Percentiles rank a stretch among this genome's conserved stretches.
phyloP scores from a whole-genome alignment of 352 stramenopile genomes.

The Globisporangium spinosum region DNA sequence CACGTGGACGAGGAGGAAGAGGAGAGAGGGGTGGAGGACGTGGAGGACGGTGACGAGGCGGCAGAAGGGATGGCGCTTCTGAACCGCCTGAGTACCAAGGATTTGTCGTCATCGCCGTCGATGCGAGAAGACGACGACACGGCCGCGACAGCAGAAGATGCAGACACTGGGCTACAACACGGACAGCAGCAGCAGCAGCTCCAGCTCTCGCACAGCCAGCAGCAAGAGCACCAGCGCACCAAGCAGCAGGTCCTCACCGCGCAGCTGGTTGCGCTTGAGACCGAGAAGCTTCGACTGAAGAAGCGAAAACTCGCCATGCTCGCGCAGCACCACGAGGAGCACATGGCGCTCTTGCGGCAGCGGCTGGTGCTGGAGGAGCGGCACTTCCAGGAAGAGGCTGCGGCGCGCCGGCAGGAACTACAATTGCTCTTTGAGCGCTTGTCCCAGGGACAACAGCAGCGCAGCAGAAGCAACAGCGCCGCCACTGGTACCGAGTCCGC shows the following conservation, averaged over 20 bases:
- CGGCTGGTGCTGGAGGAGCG: constrained; percentile 24
- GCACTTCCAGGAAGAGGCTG: constrained; percentile 21
- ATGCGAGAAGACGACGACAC: constrained; percentile 7
- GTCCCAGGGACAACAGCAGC: neutral
- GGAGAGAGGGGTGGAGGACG: constrained; percentile 3
- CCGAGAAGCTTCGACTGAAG: constrained; percentile 42
- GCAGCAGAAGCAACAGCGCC: neutral
- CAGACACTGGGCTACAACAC: neutral
- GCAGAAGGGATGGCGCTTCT: constrained; percentile 9
- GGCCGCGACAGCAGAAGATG: constrained; percentile 8
- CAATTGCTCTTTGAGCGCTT: constrained; percentile 16
- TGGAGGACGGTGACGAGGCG: constrained; percentile 9
- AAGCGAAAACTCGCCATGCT: constrained; percentile 37
- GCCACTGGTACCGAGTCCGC: neutral
- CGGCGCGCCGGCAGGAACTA: constrained; percentile 17
- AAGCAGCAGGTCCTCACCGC: constrained; percentile 14
- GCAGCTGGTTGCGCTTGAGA: constrained; percentile 31
- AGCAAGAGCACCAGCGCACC: constrained; percentile 1
- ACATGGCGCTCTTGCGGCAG: constrained; percentile 30
- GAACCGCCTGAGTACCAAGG: constrained; percentile 2
- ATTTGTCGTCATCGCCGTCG: neutral
- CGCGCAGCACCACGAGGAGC: constrained; percentile 33
- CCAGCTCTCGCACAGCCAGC: neutral
- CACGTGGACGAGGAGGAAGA: neutral
- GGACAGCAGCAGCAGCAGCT: constrained; percentile 3